Evolutionary conservation across 371 early-diverging fungal genomes (phyloP).

Genomic region (Rhizopus stolonifer): DNA sequence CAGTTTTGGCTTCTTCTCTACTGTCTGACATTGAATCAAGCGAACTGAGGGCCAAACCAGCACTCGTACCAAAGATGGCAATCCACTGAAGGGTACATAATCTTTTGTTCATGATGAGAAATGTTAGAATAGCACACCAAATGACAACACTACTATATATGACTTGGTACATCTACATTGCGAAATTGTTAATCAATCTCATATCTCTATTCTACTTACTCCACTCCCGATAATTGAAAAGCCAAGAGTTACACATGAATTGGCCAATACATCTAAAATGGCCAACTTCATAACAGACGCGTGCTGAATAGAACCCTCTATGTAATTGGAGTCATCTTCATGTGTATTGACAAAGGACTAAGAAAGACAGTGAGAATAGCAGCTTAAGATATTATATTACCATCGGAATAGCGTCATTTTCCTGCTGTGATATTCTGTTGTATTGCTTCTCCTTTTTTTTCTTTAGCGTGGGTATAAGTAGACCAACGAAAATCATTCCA

Average conservation of each 20-base stretch:
- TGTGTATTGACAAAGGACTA: slow-evolving; percentile 8
- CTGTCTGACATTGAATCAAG: slow-evolving; percentile 39
- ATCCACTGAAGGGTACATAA: slow-evolving; percentile 64
- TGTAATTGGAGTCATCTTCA: neutral
- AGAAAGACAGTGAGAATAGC: slow-evolving; percentile 7
- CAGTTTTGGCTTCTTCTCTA: slow-evolving; percentile 4
- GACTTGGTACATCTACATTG: slow-evolving; percentile 67
- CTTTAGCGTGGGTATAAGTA: slow-evolving; percentile 46
- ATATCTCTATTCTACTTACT: slow-evolving; percentile 33
- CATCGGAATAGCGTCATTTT: slow-evolving; percentile 5
- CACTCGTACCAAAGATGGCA: slow-evolving; percentile 64
- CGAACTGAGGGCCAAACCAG: slow-evolving; percentile 68
- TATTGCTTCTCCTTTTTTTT: slow-evolving; percentile 21
- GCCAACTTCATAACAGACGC: slow-evolving; percentile 55
- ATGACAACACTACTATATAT: slow-evolving; percentile 76
- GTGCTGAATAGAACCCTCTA: slow-evolving; percentile 19
- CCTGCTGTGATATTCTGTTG: slow-evolving; percentile 7
- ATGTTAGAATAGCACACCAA: slow-evolving; percentile 74
- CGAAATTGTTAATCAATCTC: neutral
- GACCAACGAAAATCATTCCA: slow-evolving; percentile 61
- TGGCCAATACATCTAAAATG: slow-evolving; percentile 66
- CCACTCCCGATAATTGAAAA: slow-evolving; percentile 77
- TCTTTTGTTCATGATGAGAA: slow-evolving; percentile 56
- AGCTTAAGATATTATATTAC: too few species aligned
- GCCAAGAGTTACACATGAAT: slow-evolving; percentile 69